These are phyloP conservation scores for Cytospora schulzeri DNA, from an alignment of 2,329 filamentous ascomycete genomes.

Conservation along the genomic window DNA sequence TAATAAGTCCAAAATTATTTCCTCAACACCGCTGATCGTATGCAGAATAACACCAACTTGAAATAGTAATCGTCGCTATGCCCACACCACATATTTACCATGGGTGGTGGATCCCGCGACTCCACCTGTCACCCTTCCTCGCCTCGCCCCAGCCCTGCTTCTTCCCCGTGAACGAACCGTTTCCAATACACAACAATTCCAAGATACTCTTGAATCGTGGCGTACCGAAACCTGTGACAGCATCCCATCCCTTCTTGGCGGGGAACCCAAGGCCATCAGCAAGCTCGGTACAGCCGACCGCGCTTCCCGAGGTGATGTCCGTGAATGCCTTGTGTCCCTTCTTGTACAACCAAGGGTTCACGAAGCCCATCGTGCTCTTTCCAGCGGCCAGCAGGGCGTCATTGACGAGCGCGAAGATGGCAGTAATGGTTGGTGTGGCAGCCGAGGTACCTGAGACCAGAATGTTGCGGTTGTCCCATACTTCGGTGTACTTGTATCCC, in stretches of 20 bases:
- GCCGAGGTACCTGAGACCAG: constrained; percentile 51
- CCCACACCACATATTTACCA: too few species aligned
- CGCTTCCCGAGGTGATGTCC: constrained; percentile 36
- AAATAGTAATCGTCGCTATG: neutral
- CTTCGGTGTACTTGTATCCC: constrained; percentile 56
- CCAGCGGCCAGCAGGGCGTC: constrained; percentile 52
- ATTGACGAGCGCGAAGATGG: constrained; percentile 57
- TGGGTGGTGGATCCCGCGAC: too few species aligned
- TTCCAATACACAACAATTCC: constrained; percentile 9
- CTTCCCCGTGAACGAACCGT: constrained; percentile 12
- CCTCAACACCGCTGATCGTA: neutral
- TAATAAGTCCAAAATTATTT: too few species aligned
- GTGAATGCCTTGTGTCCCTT: constrained; percentile 46
- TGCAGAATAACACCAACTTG: neutral
- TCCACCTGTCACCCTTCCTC: neutral
- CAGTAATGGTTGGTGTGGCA: constrained; percentile 56
- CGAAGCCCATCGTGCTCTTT: constrained; percentile 54
- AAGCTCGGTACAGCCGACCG: constrained; percentile 43
- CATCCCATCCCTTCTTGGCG: constrained; percentile 48
- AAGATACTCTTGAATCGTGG: constrained; percentile 34
- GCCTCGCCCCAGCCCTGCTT: constrained; percentile 18
- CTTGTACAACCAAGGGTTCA: constrained; percentile 53
- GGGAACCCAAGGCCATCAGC: constrained; percentile 30
- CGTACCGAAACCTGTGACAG: constrained; percentile 53
- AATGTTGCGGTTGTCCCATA: constrained; percentile 34